These are phyloP conservation scores for Metschnikowia chrysomelidarum DNA, from an alignment of 805 yeast genomes.

Conservation along the genomic window DNA sequence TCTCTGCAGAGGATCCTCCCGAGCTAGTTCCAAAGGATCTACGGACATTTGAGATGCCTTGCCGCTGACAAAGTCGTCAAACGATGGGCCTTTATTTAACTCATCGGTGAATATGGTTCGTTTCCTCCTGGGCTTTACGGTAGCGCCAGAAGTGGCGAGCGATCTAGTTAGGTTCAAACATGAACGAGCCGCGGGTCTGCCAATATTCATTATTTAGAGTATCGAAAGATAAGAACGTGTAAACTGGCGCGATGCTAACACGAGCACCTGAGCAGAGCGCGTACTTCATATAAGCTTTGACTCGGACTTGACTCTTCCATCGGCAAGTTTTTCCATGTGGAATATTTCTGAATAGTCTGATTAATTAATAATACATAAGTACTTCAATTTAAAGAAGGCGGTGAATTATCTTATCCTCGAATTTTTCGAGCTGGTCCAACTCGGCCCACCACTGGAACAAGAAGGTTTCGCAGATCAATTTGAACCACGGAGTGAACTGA, in stretches of 20 bases:
- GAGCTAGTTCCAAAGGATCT: slow-evolving; percentile 78
- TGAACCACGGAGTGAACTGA: slow-evolving; percentile 97
- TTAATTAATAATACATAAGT: no score
- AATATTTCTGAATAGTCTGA: no score
- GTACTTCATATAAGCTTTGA: slow-evolving; percentile 1
- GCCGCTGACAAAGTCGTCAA: slow-evolving; percentile 86
- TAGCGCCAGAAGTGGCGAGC: slow-evolving; percentile 14
- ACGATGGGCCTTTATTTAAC: slow-evolving; percentile 83
- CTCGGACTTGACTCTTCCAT: slow-evolving; percentile 1
- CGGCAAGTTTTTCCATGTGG: no score
- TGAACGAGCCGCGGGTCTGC: neutral
- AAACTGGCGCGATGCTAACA: no score
- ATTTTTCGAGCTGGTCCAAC: slow-evolving; percentile 55
- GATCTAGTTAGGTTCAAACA: slow-evolving; percentile 3
- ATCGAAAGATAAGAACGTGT: no score
- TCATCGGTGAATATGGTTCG: slow-evolving; percentile 64
- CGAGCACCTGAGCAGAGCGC: no score
- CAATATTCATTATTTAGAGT: slow-evolving; percentile 4
- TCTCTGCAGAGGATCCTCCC: slow-evolving; percentile 65
- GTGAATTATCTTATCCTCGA: slow-evolving; percentile 46
- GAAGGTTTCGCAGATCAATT: slow-evolving; percentile 87
- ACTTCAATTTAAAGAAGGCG: slow-evolving; percentile 40
- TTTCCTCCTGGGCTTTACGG: slow-evolving; percentile 40
- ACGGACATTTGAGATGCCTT: slow-evolving; percentile 62
- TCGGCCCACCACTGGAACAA: slow-evolving; percentile 93